phyloP scores from a whole-genome alignment of 2,329 filamentous ascomycete species.

The Mariannaea sp. region DNA sequence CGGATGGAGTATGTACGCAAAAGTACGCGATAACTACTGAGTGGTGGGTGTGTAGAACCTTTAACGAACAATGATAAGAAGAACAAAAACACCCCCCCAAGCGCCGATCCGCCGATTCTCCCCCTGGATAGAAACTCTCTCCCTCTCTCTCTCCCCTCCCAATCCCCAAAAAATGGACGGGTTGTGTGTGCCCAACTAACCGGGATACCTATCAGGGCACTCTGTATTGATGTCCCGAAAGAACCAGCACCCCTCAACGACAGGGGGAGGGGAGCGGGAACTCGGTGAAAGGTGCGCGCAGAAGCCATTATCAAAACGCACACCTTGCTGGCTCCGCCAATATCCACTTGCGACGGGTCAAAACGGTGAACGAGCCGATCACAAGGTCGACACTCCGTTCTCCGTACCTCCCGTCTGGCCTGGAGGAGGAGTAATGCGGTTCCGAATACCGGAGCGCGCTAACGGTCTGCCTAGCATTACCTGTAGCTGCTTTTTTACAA shows the following conservation, averaged over 20 bases:
- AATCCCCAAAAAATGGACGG: no score
- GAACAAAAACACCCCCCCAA: no score
- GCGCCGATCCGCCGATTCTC: no score
- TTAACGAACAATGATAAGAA: no score
- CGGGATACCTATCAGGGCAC: neutral
- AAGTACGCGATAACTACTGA: no score
- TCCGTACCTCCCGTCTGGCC: no score
- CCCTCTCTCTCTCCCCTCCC: no score
- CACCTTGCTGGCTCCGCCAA: slow-evolving; percentile 2
- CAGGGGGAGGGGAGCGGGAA: slow-evolving; percentile 14
- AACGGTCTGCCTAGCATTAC: neutral
- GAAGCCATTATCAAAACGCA: slow-evolving; percentile 1
- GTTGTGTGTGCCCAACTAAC: neutral
- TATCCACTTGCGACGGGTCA: slow-evolving; percentile 15
- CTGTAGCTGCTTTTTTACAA: no score
- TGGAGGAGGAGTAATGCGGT: slow-evolving; percentile 1
- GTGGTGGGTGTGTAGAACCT: neutral
- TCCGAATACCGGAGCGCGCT: slow-evolving; percentile 18
- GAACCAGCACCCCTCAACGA: slow-evolving; percentile 7
- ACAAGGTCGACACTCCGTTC: slow-evolving; percentile 7
- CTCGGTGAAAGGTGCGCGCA: slow-evolving; percentile 9
- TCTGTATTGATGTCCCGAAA: slow-evolving; percentile 3
- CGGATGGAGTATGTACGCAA: no score
- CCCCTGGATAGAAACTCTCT: no score
- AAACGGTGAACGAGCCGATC: slow-evolving; percentile 22